Evolutionary conservation across 108 stramenopile species (phyloP).

Genomic region (Skeletonema tropicum): DNA sequence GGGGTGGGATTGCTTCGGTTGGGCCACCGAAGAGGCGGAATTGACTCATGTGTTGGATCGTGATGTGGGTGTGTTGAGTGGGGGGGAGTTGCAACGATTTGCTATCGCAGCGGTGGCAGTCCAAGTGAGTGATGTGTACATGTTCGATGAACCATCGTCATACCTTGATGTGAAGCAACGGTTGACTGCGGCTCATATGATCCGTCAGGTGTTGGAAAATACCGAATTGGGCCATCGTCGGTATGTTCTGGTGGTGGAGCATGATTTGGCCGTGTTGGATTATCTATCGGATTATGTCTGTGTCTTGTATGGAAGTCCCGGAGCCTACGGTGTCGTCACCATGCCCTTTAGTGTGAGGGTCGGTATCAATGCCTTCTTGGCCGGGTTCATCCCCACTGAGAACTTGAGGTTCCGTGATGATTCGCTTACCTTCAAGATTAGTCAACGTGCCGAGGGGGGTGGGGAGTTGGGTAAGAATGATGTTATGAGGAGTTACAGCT

Average conservation of each 20-base stretch:
- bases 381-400: constrained; percentile 98
- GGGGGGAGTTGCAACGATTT: constrained; percentile 99
- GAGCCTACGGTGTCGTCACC: constrained; percentile 99
- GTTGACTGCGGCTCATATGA: constrained; percentile 95
- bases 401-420: constrained; percentile 98
- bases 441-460: constrained; percentile 77
- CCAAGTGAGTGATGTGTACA: constrained; percentile 96
- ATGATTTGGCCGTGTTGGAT: constrained; percentile 99
- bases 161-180: constrained; percentile 99
- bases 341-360: constrained; percentile 98
- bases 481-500: constrained; percentile 82
- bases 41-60: constrained; percentile 93
- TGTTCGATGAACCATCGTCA: constrained; percentile 99
- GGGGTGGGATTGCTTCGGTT: constrained; percentile 72
- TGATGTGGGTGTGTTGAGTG: constrained; percentile 91
- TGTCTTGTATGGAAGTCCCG: constrained; percentile 95
- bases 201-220: constrained; percentile 87
- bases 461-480: constrained; percentile 66
- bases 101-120: constrained; percentile 94
- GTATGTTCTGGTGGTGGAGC: constrained; percentile 98
- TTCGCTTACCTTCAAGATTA: constrained; percentile 96
- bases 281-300: constrained; percentile 98
- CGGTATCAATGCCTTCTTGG: constrained; percentile 99
- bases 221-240: constrained; percentile 74
- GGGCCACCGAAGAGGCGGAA: constrained; percentile 83